A percentile compares a stretch with the other conserved stretches of the same genome.
phyloP scores from a whole-genome alignment of 2,329 filamentous ascomycete species.

The Xylariaceae sp. region DNA sequence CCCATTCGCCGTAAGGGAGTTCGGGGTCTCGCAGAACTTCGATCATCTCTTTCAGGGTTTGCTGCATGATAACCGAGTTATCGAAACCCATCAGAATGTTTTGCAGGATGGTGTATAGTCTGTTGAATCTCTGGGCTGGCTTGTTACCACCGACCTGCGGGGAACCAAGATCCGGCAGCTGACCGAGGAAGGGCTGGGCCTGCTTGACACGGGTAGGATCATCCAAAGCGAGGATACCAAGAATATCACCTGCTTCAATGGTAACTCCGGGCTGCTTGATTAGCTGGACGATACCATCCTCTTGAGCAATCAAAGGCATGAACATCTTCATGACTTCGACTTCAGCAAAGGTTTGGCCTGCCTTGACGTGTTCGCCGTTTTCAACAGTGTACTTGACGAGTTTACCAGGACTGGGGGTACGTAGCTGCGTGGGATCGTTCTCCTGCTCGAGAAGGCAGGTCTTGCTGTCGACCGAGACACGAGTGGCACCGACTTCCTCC shows the following conservation, averaged over 20 bases:
- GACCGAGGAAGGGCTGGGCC: conserved; percentile 85
- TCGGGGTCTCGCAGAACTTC: conserved; percentile 84
- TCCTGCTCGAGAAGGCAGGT: conserved; percentile 97
- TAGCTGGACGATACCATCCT: conserved; percentile 93
- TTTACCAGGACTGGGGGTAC: conserved; percentile 92
- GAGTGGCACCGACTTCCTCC: conserved; percentile 93
- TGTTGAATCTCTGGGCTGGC: conserved; percentile 78
- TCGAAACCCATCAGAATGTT: conserved; percentile 93
- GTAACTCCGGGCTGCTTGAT: conserved; percentile 99
- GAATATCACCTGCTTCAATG: conserved; percentile 93
- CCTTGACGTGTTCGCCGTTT: conserved; percentile 87
- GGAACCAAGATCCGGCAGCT: conserved; percentile 79
- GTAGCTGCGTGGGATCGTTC: conserved; percentile 95
- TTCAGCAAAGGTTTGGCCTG: conserved; percentile 90
- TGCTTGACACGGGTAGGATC: conserved; percentile 96
- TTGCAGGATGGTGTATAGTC: conserved; percentile 69
- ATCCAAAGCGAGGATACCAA: conserved; percentile 93
- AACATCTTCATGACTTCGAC: conserved; percentile 99
- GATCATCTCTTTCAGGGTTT: conserved; percentile 82
- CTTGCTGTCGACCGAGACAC: conserved; percentile 95
- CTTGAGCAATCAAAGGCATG: conserved; percentile 93
- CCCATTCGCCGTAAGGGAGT: conserved; percentile 94
- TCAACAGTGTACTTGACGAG: conserved; percentile 97
- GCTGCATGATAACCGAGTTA: conserved; percentile 92
- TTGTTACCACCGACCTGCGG: conserved; percentile 87